These are phyloP conservation scores for Canavalia gladiata DNA, from an alignment of 306 rosid genomes.

Conservation along the genomic window DNA sequence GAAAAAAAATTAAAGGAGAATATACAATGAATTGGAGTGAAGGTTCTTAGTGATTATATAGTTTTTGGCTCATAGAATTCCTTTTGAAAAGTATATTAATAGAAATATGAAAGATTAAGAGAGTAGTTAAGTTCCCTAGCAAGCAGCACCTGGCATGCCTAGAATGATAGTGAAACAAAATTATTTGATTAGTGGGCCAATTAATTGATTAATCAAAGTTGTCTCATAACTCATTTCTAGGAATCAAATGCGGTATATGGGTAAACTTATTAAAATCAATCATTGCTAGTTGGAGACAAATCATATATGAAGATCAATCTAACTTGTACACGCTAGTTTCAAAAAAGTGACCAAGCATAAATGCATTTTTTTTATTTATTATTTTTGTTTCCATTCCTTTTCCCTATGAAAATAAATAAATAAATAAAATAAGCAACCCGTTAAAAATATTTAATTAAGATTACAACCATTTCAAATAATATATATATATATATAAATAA, in stretches of 20 bases:
- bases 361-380: not conserved
- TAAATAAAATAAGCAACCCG: no score
- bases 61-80: not conserved
- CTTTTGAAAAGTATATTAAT: not conserved
- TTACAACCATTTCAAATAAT: no score
- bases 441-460: no score
- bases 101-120: not conserved
- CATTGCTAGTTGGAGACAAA: slow-evolving; percentile 22
- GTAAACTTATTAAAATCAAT: slow-evolving; percentile 17
- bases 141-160: slow-evolving; percentile 14
- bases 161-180: slow-evolving; percentile 29
- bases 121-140: slow-evolving; percentile 7
- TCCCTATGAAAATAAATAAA: no score
- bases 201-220: slow-evolving; percentile 17
- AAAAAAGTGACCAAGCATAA: not conserved
- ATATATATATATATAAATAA: no score
- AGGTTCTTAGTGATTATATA: not conserved
- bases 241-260: slow-evolving; percentile 32
- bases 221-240: slow-evolving; percentile 17
- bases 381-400: no score
- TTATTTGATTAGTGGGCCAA: slow-evolving; percentile 45
- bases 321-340: not conserved
- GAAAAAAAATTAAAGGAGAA: not conserved
- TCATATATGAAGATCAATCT: not conserved
- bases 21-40: not conserved